Conservation (phyloP, 495 filamentous ascomycete species). For the Daldinia vernicosa region DNA sequence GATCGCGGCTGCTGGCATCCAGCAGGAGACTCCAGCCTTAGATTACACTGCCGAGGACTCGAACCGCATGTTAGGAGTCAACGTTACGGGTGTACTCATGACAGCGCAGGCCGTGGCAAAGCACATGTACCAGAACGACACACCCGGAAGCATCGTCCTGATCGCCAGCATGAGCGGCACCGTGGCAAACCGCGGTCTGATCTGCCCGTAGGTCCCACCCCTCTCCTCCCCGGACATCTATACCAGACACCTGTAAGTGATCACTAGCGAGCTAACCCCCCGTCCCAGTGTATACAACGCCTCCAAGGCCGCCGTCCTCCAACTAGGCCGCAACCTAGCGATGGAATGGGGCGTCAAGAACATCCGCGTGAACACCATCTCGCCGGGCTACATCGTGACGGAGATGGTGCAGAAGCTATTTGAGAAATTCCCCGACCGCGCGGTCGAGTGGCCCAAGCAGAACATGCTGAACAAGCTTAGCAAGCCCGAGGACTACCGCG, state of each 20-base stretch:
- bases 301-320: conserved; percentile 86
- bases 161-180: conserved; percentile 84
- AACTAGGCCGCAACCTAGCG: conserved; percentile 86
- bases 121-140: conserved; percentile 72
- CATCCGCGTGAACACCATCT: conserved; percentile 95
- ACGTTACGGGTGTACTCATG: conserved; percentile 80
- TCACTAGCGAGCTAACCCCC: conserved; percentile 63
- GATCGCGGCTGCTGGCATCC: conserved; percentile 82
- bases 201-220: conserved; percentile 54
- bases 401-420: conserved; percentile 87
- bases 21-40: conserved; percentile 75
- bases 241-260: background rate
- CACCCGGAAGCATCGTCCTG: conserved; percentile 72
- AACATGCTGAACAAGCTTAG: conserved; percentile 90
- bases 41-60: conserved; percentile 71
- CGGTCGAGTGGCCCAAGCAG: conserved; percentile 79
- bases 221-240: background rate
- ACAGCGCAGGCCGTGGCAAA: conserved; percentile 78
- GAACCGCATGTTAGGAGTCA: conserved; percentile 75
- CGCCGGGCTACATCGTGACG: conserved; percentile 95
- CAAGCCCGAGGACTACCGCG: conserved; percentile 80
- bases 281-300: conserved; percentile 88
- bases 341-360: conserved; percentile 84
- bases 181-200: conserved; percentile 72
- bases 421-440: conserved; percentile 75